These are phyloP conservation scores for Aegilops speltoides DNA, from an alignment of 176 grass and related monocot genomes.

Conservation along the genomic window DNA sequence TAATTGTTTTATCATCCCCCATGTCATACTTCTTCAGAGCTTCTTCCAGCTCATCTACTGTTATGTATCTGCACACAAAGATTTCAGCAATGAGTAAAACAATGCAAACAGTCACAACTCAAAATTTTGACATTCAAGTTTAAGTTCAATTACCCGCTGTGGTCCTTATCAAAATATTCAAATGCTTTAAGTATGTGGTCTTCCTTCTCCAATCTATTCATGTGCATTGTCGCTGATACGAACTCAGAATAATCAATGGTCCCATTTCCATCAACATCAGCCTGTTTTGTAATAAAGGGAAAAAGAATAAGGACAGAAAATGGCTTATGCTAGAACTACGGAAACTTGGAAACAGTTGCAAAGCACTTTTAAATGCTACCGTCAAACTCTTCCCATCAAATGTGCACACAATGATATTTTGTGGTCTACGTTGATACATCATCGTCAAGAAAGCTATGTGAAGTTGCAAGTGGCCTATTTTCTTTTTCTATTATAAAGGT, in stretches of 20 bases:
- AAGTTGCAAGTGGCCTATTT: not conserved
- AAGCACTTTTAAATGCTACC: constrained; percentile 1
- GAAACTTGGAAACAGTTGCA: not conserved
- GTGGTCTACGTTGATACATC: not conserved
- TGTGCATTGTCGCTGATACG: constrained; percentile 97
- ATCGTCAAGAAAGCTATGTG: constrained; percentile 1
- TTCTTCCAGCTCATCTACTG: constrained; percentile 96
- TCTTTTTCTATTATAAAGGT: not conserved
- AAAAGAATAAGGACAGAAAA: constrained; percentile 11
- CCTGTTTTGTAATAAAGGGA: constrained; percentile 49
- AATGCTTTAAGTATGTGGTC: constrained; percentile 97
- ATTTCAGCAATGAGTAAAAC: constrained; percentile 32
- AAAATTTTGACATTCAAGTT: not conserved
- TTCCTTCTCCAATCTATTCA: constrained; percentile 98
- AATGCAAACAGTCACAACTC: constrained; percentile 25
- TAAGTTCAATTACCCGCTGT: constrained; percentile 73
- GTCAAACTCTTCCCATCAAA: constrained; percentile 13
- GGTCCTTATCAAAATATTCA: constrained; percentile 96
- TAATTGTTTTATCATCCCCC: constrained; percentile 97
- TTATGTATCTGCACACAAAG: constrained; percentile 72
- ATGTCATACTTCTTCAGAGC: constrained; percentile 96
- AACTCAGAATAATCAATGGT: constrained; percentile 95
- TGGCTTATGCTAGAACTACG: not conserved
- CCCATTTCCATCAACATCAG: constrained; percentile 99
- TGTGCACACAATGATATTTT: not conserved